Conservation (phyloP, 805 yeast genomes). For the Yueomyces sp. region DNA sequence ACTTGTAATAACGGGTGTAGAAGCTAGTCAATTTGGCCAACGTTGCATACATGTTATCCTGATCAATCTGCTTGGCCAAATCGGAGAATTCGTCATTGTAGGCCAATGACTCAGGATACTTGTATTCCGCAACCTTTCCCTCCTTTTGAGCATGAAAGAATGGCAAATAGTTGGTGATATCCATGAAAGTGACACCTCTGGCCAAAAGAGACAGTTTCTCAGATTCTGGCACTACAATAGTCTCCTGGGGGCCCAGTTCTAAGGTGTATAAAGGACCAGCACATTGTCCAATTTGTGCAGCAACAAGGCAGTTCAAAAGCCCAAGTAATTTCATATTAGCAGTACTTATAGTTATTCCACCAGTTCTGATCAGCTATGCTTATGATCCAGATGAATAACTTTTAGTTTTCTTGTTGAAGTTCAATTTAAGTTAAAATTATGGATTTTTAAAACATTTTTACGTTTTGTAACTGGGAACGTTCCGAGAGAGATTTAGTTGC, state of each 20-base stretch:
- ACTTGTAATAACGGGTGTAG: slow-evolving; percentile 64
- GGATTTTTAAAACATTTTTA: no score
- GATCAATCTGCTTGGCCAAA: slow-evolving; percentile 33
- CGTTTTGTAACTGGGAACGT: no score
- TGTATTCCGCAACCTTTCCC: slow-evolving; percentile 19
- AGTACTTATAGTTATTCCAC: no score
- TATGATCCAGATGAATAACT: no score
- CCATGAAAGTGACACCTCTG: slow-evolving; percentile 45
- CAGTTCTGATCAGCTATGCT: no score
- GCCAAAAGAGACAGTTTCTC: slow-evolving; percentile 33
- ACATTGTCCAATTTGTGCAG: background rate
- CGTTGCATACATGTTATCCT: slow-evolving; percentile 34
- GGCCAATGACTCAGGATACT: slow-evolving; percentile 38
- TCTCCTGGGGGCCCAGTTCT: background rate
- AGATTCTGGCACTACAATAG: slow-evolving; percentile 24
- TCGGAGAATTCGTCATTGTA: slow-evolving; percentile 28
- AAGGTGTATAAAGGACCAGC: background rate
- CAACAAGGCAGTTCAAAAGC: background rate
- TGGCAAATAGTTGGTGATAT: slow-evolving; percentile 37
- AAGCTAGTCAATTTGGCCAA: slow-evolving; percentile 56
- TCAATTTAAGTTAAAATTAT: no score
- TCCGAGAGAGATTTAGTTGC: no score
- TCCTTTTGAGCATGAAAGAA: slow-evolving; percentile 9
- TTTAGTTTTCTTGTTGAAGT: no score
- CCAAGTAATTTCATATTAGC: no score